These are phyloP conservation scores for Rhododendron kiyosumense DNA, from an alignment of 148 eudicot species.

Conservation along the genomic window DNA sequence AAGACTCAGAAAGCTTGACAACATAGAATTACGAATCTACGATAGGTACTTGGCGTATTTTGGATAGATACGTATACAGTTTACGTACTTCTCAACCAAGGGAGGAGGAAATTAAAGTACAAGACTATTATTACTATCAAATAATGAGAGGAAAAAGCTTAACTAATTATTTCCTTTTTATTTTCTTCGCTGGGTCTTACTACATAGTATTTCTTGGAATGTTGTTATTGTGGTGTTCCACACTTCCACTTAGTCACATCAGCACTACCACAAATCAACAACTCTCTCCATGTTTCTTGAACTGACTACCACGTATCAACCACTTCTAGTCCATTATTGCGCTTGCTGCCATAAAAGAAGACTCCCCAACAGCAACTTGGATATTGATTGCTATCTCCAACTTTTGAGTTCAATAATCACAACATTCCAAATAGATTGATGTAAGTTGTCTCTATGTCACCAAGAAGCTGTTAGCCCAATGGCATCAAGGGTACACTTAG, in stretches of 20 bases:
- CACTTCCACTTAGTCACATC: not conserved
- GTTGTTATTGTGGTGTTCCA: conserved; percentile 17
- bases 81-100: not conserved
- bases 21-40: not conserved
- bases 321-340: conserved; percentile 9
- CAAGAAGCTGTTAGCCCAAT: not conserved
- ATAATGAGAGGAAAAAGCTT: not conserved
- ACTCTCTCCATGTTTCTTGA: not conserved
- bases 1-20: not conserved
- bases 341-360: not conserved
- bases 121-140: not conserved
- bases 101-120: not conserved
- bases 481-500: not conserved
- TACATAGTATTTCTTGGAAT: conserved; percentile 3
- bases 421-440: conserved; percentile 12
- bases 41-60: not conserved
- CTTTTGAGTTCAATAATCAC: conserved; percentile 13
- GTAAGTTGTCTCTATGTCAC: not conserved
- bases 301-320: not conserved
- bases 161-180: not conserved
- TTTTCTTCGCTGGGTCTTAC: too few species aligned
- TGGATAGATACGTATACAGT: not conserved
- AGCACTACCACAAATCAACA: not conserved
- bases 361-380: not conserved
- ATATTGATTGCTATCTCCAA: not conserved